Evolutionary conservation across 352 stramenopile species (phyloP).

Genomic region (Phytophthora colocasiae): DNA sequence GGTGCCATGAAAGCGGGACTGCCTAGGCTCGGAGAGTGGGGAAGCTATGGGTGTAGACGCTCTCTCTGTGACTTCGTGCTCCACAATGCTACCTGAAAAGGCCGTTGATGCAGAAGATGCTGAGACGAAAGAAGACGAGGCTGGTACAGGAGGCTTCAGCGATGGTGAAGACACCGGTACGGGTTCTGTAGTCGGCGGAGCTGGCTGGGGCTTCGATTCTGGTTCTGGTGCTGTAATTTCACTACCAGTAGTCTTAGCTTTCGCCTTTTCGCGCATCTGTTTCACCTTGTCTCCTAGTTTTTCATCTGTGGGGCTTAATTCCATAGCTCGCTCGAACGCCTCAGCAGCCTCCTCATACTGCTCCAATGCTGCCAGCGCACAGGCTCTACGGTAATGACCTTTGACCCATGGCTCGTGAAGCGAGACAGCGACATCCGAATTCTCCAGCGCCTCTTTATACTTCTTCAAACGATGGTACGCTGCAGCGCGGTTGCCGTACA

Average conservation of each 20-base stretch:
- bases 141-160: constrained; percentile 25
- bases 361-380: constrained; percentile 70
- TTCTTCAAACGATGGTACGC: constrained; percentile 79
- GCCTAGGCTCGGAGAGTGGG: constrained; percentile 34
- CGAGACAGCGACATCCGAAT: constrained; percentile 68
- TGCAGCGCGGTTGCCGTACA: constrained; percentile 85
- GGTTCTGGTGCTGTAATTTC: constrained; percentile 7
- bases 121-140: constrained; percentile 14
- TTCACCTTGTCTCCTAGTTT: constrained; percentile 71
- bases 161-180: constrained; percentile 23
- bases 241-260: constrained; percentile 14
- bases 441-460: constrained; percentile 64
- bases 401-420: constrained; percentile 84
- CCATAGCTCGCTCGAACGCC: constrained; percentile 73
- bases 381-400: constrained; percentile 83
- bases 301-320: constrained; percentile 70
- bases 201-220: constrained; percentile 18
- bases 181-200: constrained; percentile 4
- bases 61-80: constrained; percentile 57
- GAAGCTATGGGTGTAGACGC: constrained; percentile 9
- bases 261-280: constrained; percentile 62
- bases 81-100: constrained; percentile 79
- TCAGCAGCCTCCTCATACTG: constrained; percentile 67
- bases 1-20: constrained; percentile 69
- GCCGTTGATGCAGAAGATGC: constrained; percentile 45